Evolutionary conservation across 805 yeast species (phyloP).

Genomic region (Huiozyma naganishii): DNA sequence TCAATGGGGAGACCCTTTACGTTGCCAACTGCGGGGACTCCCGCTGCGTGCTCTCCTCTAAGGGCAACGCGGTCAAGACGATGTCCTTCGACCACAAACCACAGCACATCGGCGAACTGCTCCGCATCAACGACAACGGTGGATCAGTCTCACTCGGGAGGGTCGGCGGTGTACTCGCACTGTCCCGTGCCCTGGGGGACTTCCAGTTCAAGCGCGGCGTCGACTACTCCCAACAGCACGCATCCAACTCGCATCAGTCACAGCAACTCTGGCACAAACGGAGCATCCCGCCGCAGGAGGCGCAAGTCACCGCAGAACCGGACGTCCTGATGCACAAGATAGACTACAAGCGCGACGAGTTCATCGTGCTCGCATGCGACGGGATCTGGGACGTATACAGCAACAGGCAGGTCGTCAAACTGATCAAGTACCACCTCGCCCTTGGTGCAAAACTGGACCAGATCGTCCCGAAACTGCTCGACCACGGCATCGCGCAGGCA

Average conservation of each 20-base stretch:
- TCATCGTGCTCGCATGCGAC: constrained; percentile 67
- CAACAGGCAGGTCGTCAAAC: constrained; percentile 41
- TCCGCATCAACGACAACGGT: constrained; percentile 86
- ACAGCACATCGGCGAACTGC: constrained; percentile 84
- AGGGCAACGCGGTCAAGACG: constrained; percentile 44
- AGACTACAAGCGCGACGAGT: constrained; percentile 42
- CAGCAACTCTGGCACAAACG: constrained; percentile 8
- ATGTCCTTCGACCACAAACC: constrained; percentile 85
- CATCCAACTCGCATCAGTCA: constrained; percentile 1
- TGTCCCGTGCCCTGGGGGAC: constrained; percentile 85
- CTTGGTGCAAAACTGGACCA: constrained; percentile 49
- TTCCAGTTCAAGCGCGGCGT: constrained; percentile 40
- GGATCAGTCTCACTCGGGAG: constrained; percentile 89
- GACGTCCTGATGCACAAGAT: constrained; percentile 52
- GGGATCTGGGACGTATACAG: constrained; percentile 73
- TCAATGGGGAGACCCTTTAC: constrained; percentile 36
- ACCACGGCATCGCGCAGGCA: constrained; percentile 60
- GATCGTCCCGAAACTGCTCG: constrained; percentile 48
- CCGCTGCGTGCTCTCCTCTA: constrained; percentile 45
- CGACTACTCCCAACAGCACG: constrained; percentile 2
- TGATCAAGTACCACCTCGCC: constrained; percentile 47
- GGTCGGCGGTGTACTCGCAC: constrained; percentile 89
- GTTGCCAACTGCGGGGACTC: constrained; percentile 75
- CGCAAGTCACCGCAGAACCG: constrained; percentile 72
- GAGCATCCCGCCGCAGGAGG: constrained; percentile 47